Evolutionary conservation across 73 alveolate genomes (phyloP).

Genomic region (Urostyla sp.): DNA sequence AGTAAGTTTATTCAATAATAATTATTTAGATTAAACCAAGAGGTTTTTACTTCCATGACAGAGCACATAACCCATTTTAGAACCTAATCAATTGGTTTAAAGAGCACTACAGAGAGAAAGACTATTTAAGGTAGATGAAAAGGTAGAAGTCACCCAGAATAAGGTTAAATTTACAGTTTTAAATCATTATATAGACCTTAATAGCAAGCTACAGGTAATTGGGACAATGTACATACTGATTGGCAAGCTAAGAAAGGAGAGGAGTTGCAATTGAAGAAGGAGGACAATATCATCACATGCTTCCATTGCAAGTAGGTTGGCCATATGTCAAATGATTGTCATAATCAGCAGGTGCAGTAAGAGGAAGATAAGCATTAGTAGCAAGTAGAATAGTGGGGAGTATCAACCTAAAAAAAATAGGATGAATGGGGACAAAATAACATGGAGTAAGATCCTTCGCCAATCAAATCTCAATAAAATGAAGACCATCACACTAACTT

Average conservation of each 20-base stretch:
- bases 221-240: slow-evolving; percentile 6
- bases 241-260: slow-evolving; percentile 10
- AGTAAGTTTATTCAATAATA: slow-evolving; percentile 41
- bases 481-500: not conserved
- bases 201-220: not conserved
- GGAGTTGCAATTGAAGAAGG: slow-evolving; percentile 12
- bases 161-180: not conserved
- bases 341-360: no score
- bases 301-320: slow-evolving; percentile 35
- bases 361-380: not conserved
- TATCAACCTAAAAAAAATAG: not conserved
- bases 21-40: slow-evolving; percentile 39
- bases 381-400: not conserved
- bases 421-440: not conserved
- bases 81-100: slow-evolving; percentile 56
- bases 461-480: not conserved
- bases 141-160: slow-evolving; percentile 35
- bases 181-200: not conserved
- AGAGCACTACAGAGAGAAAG: slow-evolving; percentile 21
- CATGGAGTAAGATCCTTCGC: not conserved
- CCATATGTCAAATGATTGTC: slow-evolving; percentile 39
- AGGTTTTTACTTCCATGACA: slow-evolving; percentile 71
- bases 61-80: slow-evolving; percentile 10
- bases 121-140: slow-evolving; percentile 25
- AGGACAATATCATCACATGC: slow-evolving; percentile 35